Evolutionary conservation across 78 protist genomes (phyloP).

Genomic region (Cavenderia fasciculata): DNA sequence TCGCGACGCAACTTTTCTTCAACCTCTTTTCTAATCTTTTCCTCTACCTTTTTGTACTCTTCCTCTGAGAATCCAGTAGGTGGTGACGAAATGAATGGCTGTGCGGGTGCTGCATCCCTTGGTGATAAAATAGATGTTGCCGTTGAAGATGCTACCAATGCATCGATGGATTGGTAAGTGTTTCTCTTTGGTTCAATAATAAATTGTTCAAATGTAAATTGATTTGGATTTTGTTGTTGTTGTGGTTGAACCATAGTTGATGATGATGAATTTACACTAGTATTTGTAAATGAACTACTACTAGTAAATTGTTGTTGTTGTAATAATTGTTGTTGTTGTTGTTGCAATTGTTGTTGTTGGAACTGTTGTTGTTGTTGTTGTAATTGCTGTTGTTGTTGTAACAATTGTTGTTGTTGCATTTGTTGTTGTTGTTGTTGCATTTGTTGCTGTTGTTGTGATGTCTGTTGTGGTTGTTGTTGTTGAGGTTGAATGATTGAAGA

Average conservation of each 20-base stretch:
- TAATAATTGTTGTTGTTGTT: not conserved
- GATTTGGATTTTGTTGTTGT: not conserved
- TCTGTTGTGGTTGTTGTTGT: not conserved
- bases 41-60: slow-evolving; percentile 55
- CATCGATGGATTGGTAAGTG: too few relatives aligned
- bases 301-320: slow-evolving; percentile 19
- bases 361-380: not conserved
- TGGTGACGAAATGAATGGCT: too few relatives aligned
- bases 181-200: not conserved
- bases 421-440: not conserved
- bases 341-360: slow-evolving; percentile 10
- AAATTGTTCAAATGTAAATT: slow-evolving; percentile 52
- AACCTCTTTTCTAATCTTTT: slow-evolving; percentile 66
- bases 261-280: slow-evolving; percentile 37
- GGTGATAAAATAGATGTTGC: too few relatives aligned
- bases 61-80: slow-evolving; percentile 43
- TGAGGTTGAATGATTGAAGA: slow-evolving; percentile 10
- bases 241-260: too few relatives aligned
- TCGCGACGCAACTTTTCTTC: slow-evolving; percentile 41
- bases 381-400: not conserved
- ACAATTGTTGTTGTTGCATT: not conserved
- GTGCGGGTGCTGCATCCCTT: too few relatives aligned
- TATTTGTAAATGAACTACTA: too few relatives aligned
- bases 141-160: too few relatives aligned
- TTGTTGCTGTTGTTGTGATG: not conserved